Conservation (phyloP, 305 asterid species). For the Fraxinus latifolia region DNA sequence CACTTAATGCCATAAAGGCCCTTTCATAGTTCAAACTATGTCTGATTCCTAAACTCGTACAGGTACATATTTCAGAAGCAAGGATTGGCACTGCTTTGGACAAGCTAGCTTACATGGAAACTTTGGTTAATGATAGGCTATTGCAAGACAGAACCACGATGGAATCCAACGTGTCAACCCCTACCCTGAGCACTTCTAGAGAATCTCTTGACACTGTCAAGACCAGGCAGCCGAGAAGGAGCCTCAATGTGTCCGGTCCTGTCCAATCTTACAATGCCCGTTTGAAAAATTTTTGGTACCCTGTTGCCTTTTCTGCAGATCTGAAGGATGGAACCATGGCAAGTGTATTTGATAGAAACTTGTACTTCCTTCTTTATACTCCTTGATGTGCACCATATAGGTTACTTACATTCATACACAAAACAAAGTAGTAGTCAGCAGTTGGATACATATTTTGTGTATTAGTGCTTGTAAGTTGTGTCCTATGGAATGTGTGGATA, state of each 20-base stretch:
- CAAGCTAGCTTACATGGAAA: conserved; percentile 57
- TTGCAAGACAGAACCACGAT: conserved; percentile 37
- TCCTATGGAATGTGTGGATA: neutral
- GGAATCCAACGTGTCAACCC: conserved; percentile 22
- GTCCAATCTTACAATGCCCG: conserved; percentile 55
- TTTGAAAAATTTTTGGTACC: conserved; percentile 85
- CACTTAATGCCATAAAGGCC: neutral
- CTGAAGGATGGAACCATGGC: conserved; percentile 83
- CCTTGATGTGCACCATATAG: neutral
- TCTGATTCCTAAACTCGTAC: conserved; percentile 28
- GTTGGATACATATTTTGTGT: neutral
- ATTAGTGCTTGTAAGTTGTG: neutral
- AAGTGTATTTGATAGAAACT: conserved; percentile 25
- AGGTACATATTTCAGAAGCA: conserved; percentile 94
- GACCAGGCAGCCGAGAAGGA: conserved; percentile 29
- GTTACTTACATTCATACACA: neutral
- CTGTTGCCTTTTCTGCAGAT: conserved; percentile 73
- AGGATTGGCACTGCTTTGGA: conserved; percentile 78
- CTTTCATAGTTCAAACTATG: neutral
- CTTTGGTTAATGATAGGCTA: conserved; percentile 48
- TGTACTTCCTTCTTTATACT: neutral
- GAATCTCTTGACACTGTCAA: conserved; percentile 17
- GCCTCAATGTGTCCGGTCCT: conserved; percentile 54
- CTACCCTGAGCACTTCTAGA: conserved; percentile 29
- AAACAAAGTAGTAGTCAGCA: neutral